Evolutionary conservation across 2,329 filamentous ascomycete species (phyloP).

Genomic region (Catunica adiposa): DNA sequence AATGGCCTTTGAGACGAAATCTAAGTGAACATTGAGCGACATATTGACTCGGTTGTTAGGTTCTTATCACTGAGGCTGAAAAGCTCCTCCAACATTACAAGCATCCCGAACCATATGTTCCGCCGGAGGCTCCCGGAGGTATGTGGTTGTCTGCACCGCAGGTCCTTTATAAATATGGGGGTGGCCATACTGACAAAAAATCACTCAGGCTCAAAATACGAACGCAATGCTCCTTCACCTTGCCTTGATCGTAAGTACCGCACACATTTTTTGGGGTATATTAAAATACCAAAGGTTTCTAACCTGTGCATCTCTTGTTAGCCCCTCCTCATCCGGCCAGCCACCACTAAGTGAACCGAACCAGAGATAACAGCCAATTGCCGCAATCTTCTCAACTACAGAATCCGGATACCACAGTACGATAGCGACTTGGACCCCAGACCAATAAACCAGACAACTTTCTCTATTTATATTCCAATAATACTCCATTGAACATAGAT

Average conservation of each 20-base stretch:
- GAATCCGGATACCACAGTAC: neutral
- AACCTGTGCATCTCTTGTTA: neutral
- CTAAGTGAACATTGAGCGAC: no score
- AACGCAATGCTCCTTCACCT: constrained; percentile 73
- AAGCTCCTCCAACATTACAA: constrained; percentile 85
- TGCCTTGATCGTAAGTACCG: constrained; percentile 59
- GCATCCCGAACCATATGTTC: constrained; percentile 83
- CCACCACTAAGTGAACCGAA: neutral
- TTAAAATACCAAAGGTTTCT: neutral
- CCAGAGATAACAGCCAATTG: neutral
- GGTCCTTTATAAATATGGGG: no score
- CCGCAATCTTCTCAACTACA: neutral
- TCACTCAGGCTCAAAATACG: constrained; percentile 83
- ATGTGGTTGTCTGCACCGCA: constrained; percentile 19
- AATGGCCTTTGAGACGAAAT: no score
- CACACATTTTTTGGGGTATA: no score
- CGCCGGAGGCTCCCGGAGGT: constrained; percentile 89
- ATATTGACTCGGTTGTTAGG: constrained; percentile 32
- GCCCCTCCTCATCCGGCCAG: constrained; percentile 5
- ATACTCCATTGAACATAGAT: neutral
- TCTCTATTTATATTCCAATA: neutral
- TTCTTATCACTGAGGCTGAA: constrained; percentile 73
- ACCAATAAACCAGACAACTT: no score
- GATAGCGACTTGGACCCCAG: neutral
- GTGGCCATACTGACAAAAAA: no score